A percentile compares a stretch with the other conserved stretches of the same genome.
phyloP scores from a whole-genome alignment of 2,329 filamentous ascomycete genomes.

The Thermothelomyces thermophilus region DNA sequence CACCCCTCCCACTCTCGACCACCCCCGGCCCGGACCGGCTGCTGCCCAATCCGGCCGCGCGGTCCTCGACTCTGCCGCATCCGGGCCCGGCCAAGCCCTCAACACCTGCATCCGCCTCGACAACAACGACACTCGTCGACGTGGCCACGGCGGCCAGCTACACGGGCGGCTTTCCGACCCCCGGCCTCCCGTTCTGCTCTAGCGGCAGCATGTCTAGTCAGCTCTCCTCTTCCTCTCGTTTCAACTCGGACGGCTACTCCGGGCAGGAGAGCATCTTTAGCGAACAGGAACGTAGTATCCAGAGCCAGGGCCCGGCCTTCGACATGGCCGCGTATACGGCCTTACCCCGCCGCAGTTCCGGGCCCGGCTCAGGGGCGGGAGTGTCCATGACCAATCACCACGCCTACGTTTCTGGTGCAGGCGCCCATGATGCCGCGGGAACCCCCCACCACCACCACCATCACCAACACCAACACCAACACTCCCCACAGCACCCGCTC shows the following conservation, averaged over 20 bases:
- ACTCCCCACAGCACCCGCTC: too few species aligned
- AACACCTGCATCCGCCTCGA: neutral
- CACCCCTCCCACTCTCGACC: slow-evolving; percentile 33
- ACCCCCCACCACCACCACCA: neutral
- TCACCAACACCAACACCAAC: neutral
- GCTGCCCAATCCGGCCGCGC: slow-evolving; percentile 32
- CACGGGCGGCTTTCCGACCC: slow-evolving; percentile 16
- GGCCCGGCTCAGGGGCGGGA: neutral
- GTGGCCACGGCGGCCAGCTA: slow-evolving; percentile 27
- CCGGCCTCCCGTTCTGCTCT: slow-evolving; percentile 13
- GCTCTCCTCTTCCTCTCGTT: slow-evolving; percentile 11
- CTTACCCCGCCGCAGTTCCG: slow-evolving; percentile 24
- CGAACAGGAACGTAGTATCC: slow-evolving; percentile 25
- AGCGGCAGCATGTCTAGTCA: slow-evolving; percentile 11
- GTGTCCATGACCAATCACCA: slow-evolving; percentile 17
- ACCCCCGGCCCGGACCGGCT: slow-evolving; percentile 26
- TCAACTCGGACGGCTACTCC: slow-evolving; percentile 19
- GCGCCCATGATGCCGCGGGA: neutral
- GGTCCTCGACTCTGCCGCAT: slow-evolving; percentile 27
- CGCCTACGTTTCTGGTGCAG: slow-evolving; percentile 1
- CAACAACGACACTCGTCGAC: slow-evolving; percentile 24
- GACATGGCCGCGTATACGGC: slow-evolving; percentile 26
- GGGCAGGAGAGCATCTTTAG: slow-evolving; percentile 23
- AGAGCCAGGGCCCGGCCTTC: slow-evolving; percentile 25
- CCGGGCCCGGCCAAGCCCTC: slow-evolving; percentile 24